Evolutionary conservation across 805 yeast species (phyloP), one percentile per base, ranked within the genome.

Genomic region (Candida quercuum): DNA sequence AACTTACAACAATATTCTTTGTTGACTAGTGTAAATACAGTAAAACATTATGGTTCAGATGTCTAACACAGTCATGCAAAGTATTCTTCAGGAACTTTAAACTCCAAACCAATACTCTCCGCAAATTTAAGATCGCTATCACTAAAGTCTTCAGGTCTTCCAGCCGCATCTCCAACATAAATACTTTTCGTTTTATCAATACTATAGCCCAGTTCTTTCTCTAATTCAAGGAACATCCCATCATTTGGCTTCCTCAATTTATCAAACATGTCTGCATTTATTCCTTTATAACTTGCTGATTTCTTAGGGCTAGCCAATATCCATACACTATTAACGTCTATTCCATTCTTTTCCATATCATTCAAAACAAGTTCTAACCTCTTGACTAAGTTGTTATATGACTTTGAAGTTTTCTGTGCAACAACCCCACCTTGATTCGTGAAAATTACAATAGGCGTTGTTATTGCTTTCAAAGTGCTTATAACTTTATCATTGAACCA

Each of bases 121-220:
- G 98, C 96, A 67, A 89, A 89, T 38, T 42, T 54, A 45, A 56
- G 59, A 57, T 91, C 99, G 34, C 84, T 74, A 48, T 85, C 88
- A 67, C 93, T 85, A 54, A 81, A 84, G 58, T 91, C 98, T 0
- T 53, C 58, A 2, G 55, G 51, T 37, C 98, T 67, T 1, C 98
- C 99, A 6, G 96, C 98, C 0, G 98, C 98, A 63, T 91, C 99
- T 6, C 99, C 99, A n/a, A 88, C 89, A 57, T 63, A 93, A 37
- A 79, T 66, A 35, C 86, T 74, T 9, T 59, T 46, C 0, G 54
- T 78, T 2, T 78, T 47, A 8, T 40, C 39, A 0, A 46, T 43
- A 3, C 53, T 49, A 0, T 34, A 25, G 12, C 22, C 40, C 12
- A 76, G 42, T 47, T 73, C 79, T 13, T 56, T 48, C 6, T 49